Percentiles rank a stretch among this genome's conserved stretches.
These are phyloP conservation scores for Erigeron canadensis DNA, from an alignment of 129 eudicot genomes.

Conservation along the genomic window DNA sequence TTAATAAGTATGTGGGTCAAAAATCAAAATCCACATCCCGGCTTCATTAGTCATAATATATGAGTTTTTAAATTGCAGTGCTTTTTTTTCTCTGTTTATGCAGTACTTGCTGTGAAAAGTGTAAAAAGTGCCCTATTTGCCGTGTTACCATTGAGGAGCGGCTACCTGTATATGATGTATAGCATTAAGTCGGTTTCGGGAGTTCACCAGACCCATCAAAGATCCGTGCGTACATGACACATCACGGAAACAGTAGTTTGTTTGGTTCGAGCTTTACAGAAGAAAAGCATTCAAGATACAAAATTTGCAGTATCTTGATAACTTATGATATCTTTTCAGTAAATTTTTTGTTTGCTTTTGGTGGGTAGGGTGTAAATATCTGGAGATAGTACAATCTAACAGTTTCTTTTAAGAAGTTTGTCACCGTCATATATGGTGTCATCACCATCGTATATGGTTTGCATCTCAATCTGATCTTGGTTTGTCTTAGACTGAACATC, in stretches of 20 bases:
- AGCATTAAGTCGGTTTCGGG: constrained; percentile 24
- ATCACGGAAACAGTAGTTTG: constrained; percentile 18
- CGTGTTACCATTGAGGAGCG: constrained; percentile 74
- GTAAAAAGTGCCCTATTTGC: constrained; percentile 86
- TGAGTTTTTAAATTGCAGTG: neutral
- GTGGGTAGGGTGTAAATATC: constrained; percentile 40
- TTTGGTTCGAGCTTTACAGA: constrained; percentile 21
- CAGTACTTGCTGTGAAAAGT: constrained; percentile 71
- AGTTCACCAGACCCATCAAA: constrained; percentile 16
- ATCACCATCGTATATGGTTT: too few relatives aligned
- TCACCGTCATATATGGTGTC: constrained; percentile 24
- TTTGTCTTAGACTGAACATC: constrained; percentile 21
- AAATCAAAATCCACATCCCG: too few relatives aligned
- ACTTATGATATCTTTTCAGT: constrained; percentile 13
- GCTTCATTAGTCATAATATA: neutral
- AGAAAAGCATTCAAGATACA: constrained; percentile 20
- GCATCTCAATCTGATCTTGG: constrained; percentile 21
- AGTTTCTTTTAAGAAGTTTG: constrained; percentile 27
- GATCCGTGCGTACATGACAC: constrained; percentile 26
- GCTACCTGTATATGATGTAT: constrained; percentile 61
- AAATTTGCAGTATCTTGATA: constrained; percentile 29
- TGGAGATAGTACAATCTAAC: constrained; percentile 28
- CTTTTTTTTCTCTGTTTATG: constrained; percentile 12
- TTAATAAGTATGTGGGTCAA: too few relatives aligned
- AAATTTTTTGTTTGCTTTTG: constrained; percentile 22